Base-by-base conservation (phyloP, 495 filamentous ascomycete genomes). In the Xylaria scruposa region DNA sequence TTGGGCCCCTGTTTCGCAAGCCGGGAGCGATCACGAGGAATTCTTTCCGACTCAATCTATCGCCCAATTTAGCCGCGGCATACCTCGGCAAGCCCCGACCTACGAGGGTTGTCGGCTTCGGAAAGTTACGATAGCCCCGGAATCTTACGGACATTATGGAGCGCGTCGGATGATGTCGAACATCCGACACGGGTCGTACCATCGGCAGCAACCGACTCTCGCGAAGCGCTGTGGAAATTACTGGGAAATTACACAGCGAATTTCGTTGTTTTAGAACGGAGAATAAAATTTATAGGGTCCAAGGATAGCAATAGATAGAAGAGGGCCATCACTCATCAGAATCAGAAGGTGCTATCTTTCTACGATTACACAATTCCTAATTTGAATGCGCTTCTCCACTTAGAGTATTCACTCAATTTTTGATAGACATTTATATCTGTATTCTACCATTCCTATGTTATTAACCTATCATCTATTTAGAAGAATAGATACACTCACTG, bases 101-200 rank as follows among this genome's bases (percentile, higher is more conserved):
- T 26, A 49, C 56, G 8, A 15, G 29, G 62, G 33, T 1, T 12
- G 64, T 54, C 65, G 49, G 36, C 65, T 26, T 54, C 65, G 65
- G 65, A 42, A 56, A 56, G n/a, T 24, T 67, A 26, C 9, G 65
- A 24, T 40, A 40, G 63, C 26, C 49, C 26, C 49, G 65, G 65
- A 29, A 67, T 67, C 47, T 67, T 44, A 67, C 49, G 65, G 64
- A 4, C 47, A 31, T 44, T 38, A 33, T 33, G 40, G 29, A 13
- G 31, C 47, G 29, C 47, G 29, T 67, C 65, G 65, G 65, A 54
- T 56, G 65, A 67, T 67, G 44, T 44, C 15, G 49, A 67, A 56
- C 65, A 67, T 67, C 65, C 65, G 65, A 67, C 24, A 42, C 65
- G 65, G 65, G 46, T 54, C 36, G 9, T 24, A 31, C 36, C 29